phyloP scores from a whole-genome alignment of 306 rosid genomes.

The Benincasa hispida region DNA sequence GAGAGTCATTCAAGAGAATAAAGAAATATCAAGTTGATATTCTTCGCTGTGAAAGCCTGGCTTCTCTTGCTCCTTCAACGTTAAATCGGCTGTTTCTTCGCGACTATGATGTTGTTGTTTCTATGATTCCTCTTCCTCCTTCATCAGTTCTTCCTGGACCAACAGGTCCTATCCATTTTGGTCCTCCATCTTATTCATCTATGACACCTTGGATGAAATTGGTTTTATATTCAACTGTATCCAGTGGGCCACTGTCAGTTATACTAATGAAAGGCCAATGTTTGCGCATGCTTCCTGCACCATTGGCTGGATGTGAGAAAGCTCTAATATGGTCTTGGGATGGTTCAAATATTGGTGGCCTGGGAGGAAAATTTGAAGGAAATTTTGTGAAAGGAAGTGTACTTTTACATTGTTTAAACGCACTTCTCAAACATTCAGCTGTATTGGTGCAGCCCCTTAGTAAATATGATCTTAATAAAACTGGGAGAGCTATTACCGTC shows the following conservation, averaged over 20 bases:
- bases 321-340: constrained; percentile 98
- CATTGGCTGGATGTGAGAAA: constrained; percentile 87
- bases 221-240: constrained; percentile 66
- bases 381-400: constrained; percentile 66
- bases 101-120: constrained; percentile 86
- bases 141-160: constrained; percentile 84
- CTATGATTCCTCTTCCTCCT: constrained; percentile 85
- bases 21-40: constrained; percentile 74
- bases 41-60: constrained; percentile 95
- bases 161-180: constrained; percentile 77
- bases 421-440: constrained; percentile 79
- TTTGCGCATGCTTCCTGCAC: constrained; percentile 87
- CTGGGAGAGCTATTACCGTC: constrained; percentile 55
- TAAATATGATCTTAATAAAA: constrained; percentile 56
- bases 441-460: constrained; percentile 82
- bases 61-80: constrained; percentile 79
- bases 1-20: constrained; percentile 38
- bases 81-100: constrained; percentile 73
- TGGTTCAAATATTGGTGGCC: constrained; percentile 66
- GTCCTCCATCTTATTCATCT: constrained; percentile 86
- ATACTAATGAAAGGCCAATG: constrained; percentile 94
- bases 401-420: constrained; percentile 82
- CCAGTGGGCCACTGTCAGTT: constrained; percentile 79
- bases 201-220: constrained; percentile 98
- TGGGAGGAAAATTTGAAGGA: constrained; percentile 84